A percentile compares a stretch with the other conserved stretches of the same genome.
Conservation (phyloP, 2,329 filamentous ascomycete genomes). For the Colletotrichum phormii region DNA sequence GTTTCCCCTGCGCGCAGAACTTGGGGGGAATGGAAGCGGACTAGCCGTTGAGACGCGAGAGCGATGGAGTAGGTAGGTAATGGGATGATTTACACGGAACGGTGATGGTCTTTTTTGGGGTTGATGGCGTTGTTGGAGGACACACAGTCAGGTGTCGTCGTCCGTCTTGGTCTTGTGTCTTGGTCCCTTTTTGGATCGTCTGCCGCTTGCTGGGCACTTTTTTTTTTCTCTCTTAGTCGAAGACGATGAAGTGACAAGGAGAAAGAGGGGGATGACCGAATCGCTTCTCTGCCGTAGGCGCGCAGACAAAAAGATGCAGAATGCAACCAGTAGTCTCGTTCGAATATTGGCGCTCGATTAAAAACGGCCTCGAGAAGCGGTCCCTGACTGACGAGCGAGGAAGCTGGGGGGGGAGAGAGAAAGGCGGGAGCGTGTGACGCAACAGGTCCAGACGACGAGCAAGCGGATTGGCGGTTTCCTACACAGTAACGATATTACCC, state of each 20-base stretch:
- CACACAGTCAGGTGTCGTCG: neutral
- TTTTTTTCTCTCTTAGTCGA: neutral
- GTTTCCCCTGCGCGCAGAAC: conserved; percentile 12
- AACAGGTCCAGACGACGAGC: conserved; percentile 16
- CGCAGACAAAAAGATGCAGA: neutral
- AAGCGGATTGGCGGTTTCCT: conserved; percentile 25
- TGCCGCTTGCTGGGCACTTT: neutral
- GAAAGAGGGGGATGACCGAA: neutral
- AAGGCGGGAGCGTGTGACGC: conserved; percentile 22
- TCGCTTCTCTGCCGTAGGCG: neutral
- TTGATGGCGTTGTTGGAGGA: neutral
- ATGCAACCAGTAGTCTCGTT: neutral
- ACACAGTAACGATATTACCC: neutral
- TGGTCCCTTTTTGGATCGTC: neutral
- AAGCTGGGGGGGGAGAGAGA: conserved; percentile 19
- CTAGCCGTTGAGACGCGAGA: conserved; percentile 9
- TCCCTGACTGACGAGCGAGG: conserved; percentile 14
- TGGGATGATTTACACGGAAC: conserved; percentile 31
- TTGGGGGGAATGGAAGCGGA: conserved; percentile 13
- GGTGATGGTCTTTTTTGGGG: conserved; percentile 8
- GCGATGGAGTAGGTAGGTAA: neutral
- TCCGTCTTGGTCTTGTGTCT: neutral
- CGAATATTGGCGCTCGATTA: conserved; percentile 14
- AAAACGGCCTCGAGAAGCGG: neutral
- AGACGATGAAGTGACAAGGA: neutral